Evolutionary conservation across 495 filamentous ascomycete genomes (phyloP), one percentile per base, ranked within the genome.

Genomic region (Clavariopsis aquatica): DNA sequence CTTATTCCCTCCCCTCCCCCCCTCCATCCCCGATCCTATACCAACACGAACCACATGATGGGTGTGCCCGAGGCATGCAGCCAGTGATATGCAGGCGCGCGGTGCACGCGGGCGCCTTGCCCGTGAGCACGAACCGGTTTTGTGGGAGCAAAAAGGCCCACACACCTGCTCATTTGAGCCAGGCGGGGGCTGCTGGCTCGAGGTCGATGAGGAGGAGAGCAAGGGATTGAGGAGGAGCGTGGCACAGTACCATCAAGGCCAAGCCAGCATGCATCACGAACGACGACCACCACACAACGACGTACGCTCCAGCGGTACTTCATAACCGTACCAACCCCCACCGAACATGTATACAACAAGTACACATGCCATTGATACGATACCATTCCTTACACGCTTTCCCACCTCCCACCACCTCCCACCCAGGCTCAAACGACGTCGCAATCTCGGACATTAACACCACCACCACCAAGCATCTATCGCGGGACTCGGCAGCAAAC

Each of bases 101-200:
- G 38, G 20, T 22, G 46, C 58, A 61, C 58, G 54, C 54, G 54
- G 31, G 22, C n/a, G 15, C 4, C 31, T 23, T 46, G 43, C 31
- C 3, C 7, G 31, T 12, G 26, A 23, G 31, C 47, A 26, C 26
- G 38, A 22, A n/a, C 47, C 47, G 13, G 34, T 22, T 49, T 49
- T 5, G 5, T 10, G 6, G 19, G 6, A 1, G 4, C 20, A 7
- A 24, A 12, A 2, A 23, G 5, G 56, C 26, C 24, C 19, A 9
- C 27, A 9, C 57, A 61, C 57, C 57, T 61, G 45, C 57, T 52
- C 6, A 5, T 28, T 61, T 27, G 28, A 52, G 57, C 4, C 4
- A 36, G 19, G 52, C 15, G 20, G 8, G 47, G 28, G 26, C 7
- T 22, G 8, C 52, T 28, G 24, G 26, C 26, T 5, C 15, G 49